These are phyloP conservation scores for Ascochyta fabae DNA, from an alignment of 2,329 filamentous ascomycete species.

Conservation along the genomic window DNA sequence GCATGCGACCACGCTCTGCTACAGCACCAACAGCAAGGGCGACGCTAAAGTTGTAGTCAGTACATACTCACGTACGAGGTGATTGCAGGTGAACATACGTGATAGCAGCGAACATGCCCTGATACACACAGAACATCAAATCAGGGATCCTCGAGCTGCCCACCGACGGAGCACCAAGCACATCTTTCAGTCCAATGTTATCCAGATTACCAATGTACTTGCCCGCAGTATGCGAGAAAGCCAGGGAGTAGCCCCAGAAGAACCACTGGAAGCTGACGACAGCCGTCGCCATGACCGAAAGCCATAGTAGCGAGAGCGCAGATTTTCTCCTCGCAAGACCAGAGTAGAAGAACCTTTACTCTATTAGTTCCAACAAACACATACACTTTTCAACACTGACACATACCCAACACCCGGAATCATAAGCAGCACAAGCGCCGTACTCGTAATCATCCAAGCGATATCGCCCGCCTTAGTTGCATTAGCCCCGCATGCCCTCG, in stretches of 20 bases:
- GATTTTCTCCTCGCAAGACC: conserved; percentile 89
- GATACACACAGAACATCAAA: conserved; percentile 83
- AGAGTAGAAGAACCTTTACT: conserved; percentile 87
- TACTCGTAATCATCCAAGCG: conserved; percentile 77
- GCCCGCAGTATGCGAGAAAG: conserved; percentile 79
- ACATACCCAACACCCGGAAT: conserved; percentile 80
- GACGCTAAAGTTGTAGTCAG: conserved; percentile 59
- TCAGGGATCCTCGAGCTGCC: conserved; percentile 78
- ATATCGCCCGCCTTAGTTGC: conserved; percentile 74
- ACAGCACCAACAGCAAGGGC: conserved; percentile 84
- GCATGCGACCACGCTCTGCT: conserved; percentile 85
- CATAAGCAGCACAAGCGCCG: conserved; percentile 87
- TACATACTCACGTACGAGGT: not conserved
- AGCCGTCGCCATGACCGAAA: conserved; percentile 80
- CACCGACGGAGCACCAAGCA: conserved; percentile 77
- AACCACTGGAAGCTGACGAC: conserved; percentile 92
- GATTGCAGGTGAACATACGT: conserved; percentile 65
- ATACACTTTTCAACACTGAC: no score
- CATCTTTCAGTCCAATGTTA: conserved; percentile 80
- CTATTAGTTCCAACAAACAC: no score
- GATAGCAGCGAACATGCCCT: conserved; percentile 87
- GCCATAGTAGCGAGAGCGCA: conserved; percentile 82
- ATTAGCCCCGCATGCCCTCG: conserved; percentile 34
- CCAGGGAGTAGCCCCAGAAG: conserved; percentile 89
- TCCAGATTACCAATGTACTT: conserved; percentile 78